Conservation (phyloP, 2,329 filamentous ascomycete genomes). For the Diplodia corticola region DNA sequence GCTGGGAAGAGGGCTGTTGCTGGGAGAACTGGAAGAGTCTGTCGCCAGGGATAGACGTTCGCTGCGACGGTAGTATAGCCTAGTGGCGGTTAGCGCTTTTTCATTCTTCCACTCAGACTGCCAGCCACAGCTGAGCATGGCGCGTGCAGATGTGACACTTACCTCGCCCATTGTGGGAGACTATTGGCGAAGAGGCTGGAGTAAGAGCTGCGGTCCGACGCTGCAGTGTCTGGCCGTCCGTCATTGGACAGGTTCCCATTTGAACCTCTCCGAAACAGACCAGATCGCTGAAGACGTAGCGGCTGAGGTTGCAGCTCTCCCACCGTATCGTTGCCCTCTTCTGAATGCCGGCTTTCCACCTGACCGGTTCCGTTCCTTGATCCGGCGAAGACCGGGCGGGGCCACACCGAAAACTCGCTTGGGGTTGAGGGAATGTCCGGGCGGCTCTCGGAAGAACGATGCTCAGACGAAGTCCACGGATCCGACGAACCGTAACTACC, state of each 20-base stretch:
- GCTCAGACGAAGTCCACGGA: slow-evolving; percentile 12
- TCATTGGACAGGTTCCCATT: slow-evolving; percentile 16
- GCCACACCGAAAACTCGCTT: slow-evolving; percentile 38
- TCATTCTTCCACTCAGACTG: background rate
- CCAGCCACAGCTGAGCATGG: background rate
- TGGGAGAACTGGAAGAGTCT: slow-evolving; percentile 17
- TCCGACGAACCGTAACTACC: slow-evolving; percentile 39
- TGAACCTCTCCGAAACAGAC: slow-evolving; percentile 37
- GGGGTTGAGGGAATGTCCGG: slow-evolving; percentile 29
- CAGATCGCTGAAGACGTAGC: slow-evolving; percentile 41
- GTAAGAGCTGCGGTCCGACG: slow-evolving; percentile 20
- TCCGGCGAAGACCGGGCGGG: slow-evolving; percentile 40
- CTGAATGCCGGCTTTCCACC: slow-evolving; percentile 35
- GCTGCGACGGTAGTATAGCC: slow-evolving; percentile 40
- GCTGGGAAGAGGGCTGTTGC: slow-evolving; percentile 33
- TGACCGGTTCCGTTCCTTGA: slow-evolving; percentile 25
- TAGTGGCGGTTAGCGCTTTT: slow-evolving; percentile 20
- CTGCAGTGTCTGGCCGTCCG: slow-evolving; percentile 12
- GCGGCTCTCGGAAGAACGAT: slow-evolving; percentile 15
- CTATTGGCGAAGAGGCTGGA: slow-evolving; percentile 37
- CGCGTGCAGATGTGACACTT: slow-evolving; percentile 17
- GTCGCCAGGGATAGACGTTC: slow-evolving; percentile 38
- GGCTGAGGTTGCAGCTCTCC: slow-evolving; percentile 42
- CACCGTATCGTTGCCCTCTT: slow-evolving; percentile 42
- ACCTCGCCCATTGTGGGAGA: slow-evolving; percentile 43